Evolutionary conservation across 2,329 filamentous ascomycete species (phyloP), one percentile per base, ranked within the genome.

Genomic region (Xylariales sp.): DNA sequence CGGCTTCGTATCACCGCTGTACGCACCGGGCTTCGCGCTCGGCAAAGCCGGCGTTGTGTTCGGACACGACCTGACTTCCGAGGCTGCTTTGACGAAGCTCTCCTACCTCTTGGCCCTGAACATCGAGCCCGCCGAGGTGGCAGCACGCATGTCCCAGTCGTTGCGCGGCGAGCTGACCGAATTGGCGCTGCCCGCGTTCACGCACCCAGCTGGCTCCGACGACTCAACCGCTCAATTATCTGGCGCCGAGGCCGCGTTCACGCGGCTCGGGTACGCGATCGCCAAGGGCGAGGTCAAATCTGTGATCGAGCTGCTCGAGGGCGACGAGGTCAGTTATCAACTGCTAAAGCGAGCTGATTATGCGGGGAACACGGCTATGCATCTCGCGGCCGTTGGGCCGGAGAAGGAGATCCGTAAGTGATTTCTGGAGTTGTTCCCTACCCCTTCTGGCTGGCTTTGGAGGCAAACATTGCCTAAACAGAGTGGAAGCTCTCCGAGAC

Each of bases 71-170:
- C 74, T 95, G 65, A 96, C 90, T 0, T 86, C 86, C 16, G 90
- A 96, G 66, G 90, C 88, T 3, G 90, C 90, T 5, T 76, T 95
- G 51, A 93, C 90, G 15, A 96, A 96, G 63, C 74, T 96, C 20
- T 87, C 88, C 2, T 95, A 94, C 60, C 76, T 95, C 3, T 75
- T 95, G 14, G 85, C 86, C 4, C 61, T 75, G 1, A 73, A 71
- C 22, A 69, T 85, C n/a, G 73, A 76, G 0, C 71, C 77, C 6
- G 69, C 74, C 40, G 82, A 87, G 16, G 80, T 95, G 20, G 74
- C 80, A 3, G 71, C 70, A 46, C 73, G 74, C 46, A 94, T 95
- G 79, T 81, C 85, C 5, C 65, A 74, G 18, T 87, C 85, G 9
- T 71, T 95, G 16, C 79, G 88, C 37, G 90, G 90, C 33, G 90